Evolutionary conservation across 176 grass and related monocot genomes (phyloP).

Genomic region (Phyllostachys edulis): DNA sequence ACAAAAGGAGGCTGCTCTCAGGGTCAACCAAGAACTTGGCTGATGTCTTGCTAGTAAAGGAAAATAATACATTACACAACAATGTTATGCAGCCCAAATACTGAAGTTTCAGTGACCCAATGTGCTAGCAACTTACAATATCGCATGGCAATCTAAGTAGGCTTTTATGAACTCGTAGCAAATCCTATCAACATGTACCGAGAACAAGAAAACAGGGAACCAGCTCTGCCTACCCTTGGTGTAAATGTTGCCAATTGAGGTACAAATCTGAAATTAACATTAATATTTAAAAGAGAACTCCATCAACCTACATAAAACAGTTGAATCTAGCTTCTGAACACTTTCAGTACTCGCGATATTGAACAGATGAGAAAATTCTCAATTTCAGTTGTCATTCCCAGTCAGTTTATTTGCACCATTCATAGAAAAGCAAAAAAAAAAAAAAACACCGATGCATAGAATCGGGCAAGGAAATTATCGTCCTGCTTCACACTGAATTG

Average conservation of each 20-base stretch:
- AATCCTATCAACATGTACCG: background rate
- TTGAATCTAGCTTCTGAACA: background rate
- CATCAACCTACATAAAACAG: background rate
- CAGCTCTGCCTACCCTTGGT: background rate
- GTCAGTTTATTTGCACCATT: background rate
- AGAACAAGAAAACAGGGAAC: background rate
- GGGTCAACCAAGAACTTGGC: background rate
- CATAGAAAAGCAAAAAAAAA: background rate
- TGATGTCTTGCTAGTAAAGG: background rate
- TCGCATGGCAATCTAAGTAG: constrained; percentile 1
- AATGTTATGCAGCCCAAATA: background rate
- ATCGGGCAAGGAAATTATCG: background rate
- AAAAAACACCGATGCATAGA: background rate
- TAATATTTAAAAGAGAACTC: background rate
- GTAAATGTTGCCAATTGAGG: background rate
- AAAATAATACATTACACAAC: background rate
- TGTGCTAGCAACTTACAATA: background rate
- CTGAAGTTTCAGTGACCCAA: background rate
- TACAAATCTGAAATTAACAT: background rate
- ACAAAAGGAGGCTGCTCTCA: background rate
- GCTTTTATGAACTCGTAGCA: background rate
- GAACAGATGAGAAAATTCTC: background rate
- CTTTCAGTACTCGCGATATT: background rate
- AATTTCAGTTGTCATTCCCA: background rate
- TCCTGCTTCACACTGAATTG: background rate